These are phyloP conservation scores for Stramenopiles sp. DNA, from an alignment of 352 stramenopile species.

Conservation along the genomic window DNA sequence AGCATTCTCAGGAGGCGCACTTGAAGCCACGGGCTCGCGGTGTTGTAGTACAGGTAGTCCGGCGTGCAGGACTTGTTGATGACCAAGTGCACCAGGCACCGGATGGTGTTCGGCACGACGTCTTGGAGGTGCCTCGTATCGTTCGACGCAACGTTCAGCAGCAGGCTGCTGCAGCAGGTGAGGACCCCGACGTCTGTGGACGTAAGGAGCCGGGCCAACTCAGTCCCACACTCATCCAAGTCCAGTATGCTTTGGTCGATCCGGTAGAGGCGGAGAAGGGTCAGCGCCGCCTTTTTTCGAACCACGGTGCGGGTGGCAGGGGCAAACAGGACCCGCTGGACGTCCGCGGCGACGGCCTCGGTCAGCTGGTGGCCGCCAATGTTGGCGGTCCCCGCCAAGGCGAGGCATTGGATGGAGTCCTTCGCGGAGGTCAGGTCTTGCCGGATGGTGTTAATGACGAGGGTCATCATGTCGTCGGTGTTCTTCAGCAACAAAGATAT, in stretches of 20 bases:
- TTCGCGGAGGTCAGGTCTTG: conserved; percentile 73
- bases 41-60: conserved; percentile 94
- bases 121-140: conserved; percentile 61
- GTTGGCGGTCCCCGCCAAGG: conserved; percentile 84
- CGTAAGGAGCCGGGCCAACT: conserved; percentile 51
- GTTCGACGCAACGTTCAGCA: conserved; percentile 63
- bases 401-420: conserved; percentile 67
- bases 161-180: conserved; percentile 65
- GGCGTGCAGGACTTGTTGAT: conserved; percentile 70
- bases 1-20: conserved; percentile 72
- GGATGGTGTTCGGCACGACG: conserved; percentile 73
- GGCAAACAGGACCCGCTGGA: conserved; percentile 70
- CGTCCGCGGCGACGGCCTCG: conserved; percentile 73
- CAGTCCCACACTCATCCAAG: conserved; percentile 36
- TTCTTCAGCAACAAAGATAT: conserved; percentile 81
- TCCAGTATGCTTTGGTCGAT: conserved; percentile 71
- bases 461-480: conserved; percentile 54
- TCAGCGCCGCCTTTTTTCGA: conserved; percentile 89
- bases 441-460: conserved; percentile 87
- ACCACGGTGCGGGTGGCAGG: conserved; percentile 71
- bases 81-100: conserved; percentile 68
- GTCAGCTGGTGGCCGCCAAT: conserved; percentile 74
- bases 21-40: conserved; percentile 83
- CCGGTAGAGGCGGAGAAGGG: conserved; percentile 68
- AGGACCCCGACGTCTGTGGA: conserved; percentile 78